A percentile compares a stretch with the other conserved stretches of the same genome.
phyloP scores from a whole-genome alignment of 2,329 filamentous ascomycete genomes.

The Alternaria gaisen region DNA sequence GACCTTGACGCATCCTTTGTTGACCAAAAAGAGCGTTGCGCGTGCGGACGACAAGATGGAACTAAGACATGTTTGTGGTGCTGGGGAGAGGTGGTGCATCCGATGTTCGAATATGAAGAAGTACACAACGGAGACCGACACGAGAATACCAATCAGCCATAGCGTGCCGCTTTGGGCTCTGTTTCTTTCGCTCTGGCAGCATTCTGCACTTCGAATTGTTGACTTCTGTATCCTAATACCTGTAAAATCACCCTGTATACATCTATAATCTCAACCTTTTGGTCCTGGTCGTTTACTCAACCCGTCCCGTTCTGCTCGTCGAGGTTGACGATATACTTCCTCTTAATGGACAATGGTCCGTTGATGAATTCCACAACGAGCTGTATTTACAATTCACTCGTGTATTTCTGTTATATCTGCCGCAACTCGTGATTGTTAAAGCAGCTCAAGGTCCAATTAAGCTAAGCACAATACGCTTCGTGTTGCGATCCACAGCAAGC shows the following conservation, averaged over 20 bases:
- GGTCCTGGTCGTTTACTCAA: neutral
- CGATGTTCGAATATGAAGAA: neutral
- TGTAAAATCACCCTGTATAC: neutral
- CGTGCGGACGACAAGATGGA: constrained; percentile 17
- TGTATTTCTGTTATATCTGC: neutral
- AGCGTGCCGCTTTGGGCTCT: neutral
- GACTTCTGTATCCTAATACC: neutral
- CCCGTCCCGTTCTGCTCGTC: neutral
- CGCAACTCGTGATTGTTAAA: neutral
- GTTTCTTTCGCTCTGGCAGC: neutral
- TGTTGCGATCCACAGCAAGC: neutral
- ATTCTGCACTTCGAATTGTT: neutral
- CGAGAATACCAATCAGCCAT: neutral
- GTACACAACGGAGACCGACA: neutral
- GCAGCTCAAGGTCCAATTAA: neutral
- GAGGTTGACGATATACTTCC: neutral
- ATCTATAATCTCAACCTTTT: neutral
- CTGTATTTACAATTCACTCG: neutral
- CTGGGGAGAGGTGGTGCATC: constrained; percentile 17
- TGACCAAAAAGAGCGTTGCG: constrained; percentile 8
- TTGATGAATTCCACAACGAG: neutral
- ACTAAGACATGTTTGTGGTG: constrained; percentile 30
- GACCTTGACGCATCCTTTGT: constrained; percentile 8
- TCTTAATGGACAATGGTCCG: neutral
- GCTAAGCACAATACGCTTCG: neutral